A percentile compares a stretch with the other conserved stretches of the same genome.
phyloP scores from a whole-genome alignment of 2,329 filamentous ascomycete genomes.

The Diaporthe australafricana region DNA sequence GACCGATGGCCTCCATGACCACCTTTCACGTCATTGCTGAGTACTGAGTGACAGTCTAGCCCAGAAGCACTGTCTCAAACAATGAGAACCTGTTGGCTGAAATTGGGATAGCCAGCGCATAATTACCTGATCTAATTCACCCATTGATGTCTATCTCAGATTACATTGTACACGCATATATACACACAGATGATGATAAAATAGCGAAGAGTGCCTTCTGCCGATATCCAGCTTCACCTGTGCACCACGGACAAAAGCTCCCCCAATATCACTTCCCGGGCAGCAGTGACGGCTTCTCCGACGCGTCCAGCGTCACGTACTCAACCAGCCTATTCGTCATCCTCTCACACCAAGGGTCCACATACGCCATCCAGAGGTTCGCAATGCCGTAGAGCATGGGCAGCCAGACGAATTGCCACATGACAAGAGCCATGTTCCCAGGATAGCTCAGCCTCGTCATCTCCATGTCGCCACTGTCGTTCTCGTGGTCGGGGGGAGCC shows the following conservation, averaged over 20 bases:
- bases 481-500: conserved; percentile 49
- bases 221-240: background rate
- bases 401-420: conserved; percentile 58
- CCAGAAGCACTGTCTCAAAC: background rate
- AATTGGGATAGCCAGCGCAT: background rate
- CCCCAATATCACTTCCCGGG: background rate
- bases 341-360: conserved; percentile 63
- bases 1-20: background rate
- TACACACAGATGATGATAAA: background rate
- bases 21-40: background rate
- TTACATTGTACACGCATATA: background rate
- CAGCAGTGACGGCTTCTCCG: conserved; percentile 39
- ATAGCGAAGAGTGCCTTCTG: background rate
- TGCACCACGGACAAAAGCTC: background rate
- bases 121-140: background rate
- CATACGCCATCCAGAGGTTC: conserved; percentile 63
- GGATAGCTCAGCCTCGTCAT: conserved; percentile 52
- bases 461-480: conserved; percentile 49
- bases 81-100: background rate
- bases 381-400: conserved; percentile 58
- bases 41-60: background rate
- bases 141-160: background rate
- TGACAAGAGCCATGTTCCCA: conserved; percentile 49
- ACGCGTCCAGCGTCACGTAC: conserved; percentile 37
- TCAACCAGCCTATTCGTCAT: conserved; percentile 53